Evolutionary conservation across 2,329 filamentous ascomycete genomes (phyloP).

Genomic region (Paracoccidioides lutzii): DNA sequence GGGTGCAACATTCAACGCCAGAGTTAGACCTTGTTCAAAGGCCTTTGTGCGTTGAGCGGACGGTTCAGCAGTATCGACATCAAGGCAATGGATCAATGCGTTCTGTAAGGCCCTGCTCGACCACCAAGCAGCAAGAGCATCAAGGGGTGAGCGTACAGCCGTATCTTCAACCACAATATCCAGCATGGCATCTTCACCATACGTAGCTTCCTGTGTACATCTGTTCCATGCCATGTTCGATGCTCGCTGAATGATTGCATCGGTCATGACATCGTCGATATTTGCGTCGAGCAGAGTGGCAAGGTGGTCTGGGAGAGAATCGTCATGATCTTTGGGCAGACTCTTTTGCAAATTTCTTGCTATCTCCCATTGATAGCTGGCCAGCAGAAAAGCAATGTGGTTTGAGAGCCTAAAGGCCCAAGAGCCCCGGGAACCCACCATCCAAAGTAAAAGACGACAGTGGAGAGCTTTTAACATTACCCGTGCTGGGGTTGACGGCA

Average conservation of each 20-base stretch:
- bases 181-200: constrained; percentile 56
- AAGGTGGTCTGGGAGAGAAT: constrained; percentile 64
- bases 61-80: constrained; percentile 33
- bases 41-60: constrained; percentile 24
- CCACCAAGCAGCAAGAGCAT: constrained; percentile 85
- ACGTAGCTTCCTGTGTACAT: constrained; percentile 54
- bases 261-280: constrained; percentile 68
- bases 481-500: constrained; percentile 68
- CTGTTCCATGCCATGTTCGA: constrained; percentile 84
- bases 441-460: constrained; percentile 78
- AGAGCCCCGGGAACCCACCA: constrained; percentile 53
- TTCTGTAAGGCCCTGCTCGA: constrained; percentile 62
- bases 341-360: constrained; percentile 49
- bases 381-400: constrained; percentile 57
- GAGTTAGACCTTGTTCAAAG: constrained; percentile 45
- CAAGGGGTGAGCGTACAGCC: constrained; percentile 72
- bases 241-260: constrained; percentile 67
- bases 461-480: constrained; percentile 90
- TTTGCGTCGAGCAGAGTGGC: constrained; percentile 62
- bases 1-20: constrained; percentile 63
- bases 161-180: constrained; percentile 74
- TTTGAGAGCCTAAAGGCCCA: constrained; percentile 54
- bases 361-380: constrained; percentile 66
- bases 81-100: constrained; percentile 52
- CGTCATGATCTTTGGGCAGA: constrained; percentile 42